phyloP scores from a whole-genome alignment of 169 alveolate genomes.

The Babesia ovata region DNA sequence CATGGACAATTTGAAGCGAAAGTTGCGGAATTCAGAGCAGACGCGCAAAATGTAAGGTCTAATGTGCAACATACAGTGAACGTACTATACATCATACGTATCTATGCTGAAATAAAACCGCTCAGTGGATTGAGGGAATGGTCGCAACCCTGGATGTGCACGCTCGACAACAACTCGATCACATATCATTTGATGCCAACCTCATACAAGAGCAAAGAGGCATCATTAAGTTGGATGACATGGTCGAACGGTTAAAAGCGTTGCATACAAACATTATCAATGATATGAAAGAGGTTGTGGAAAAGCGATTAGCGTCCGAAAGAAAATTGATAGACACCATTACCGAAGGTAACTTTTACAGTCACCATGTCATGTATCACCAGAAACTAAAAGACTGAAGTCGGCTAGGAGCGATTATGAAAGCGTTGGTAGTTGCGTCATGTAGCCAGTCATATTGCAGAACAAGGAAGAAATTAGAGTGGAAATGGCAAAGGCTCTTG shows the following conservation, averaged over 20 bases:
- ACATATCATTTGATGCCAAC: constrained; percentile 25
- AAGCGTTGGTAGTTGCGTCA: constrained; percentile 2
- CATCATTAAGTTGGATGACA: constrained; percentile 11
- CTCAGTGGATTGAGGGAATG: constrained; percentile 32
- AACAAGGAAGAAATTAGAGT: constrained; percentile 8
- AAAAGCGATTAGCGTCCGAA: constrained; percentile 10
- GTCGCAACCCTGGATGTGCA: constrained; percentile 5
- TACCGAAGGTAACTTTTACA: constrained; percentile 12
- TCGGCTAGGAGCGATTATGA: constrained; percentile 4
- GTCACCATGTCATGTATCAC: not conserved
- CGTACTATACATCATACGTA: not conserved
- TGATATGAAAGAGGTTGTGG: not conserved
- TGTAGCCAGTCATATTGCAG: not conserved
- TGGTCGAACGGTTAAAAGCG: constrained; percentile 12
- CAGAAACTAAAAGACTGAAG: constrained; percentile 31
- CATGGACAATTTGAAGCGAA: not conserved
- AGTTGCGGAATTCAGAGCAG: constrained; percentile 1
- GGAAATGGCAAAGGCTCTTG: constrained; percentile 13
- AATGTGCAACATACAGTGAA: not conserved
- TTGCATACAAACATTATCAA: constrained; percentile 12
- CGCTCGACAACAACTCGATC: constrained; percentile 24
- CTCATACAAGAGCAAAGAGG: constrained; percentile 28
- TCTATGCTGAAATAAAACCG: not conserved
- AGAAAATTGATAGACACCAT: constrained; percentile 1
- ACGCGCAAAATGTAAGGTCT: constrained; percentile 21